phyloP scores from a whole-genome alignment of 345 rosid species.

The Alliaria petiolata region DNA sequence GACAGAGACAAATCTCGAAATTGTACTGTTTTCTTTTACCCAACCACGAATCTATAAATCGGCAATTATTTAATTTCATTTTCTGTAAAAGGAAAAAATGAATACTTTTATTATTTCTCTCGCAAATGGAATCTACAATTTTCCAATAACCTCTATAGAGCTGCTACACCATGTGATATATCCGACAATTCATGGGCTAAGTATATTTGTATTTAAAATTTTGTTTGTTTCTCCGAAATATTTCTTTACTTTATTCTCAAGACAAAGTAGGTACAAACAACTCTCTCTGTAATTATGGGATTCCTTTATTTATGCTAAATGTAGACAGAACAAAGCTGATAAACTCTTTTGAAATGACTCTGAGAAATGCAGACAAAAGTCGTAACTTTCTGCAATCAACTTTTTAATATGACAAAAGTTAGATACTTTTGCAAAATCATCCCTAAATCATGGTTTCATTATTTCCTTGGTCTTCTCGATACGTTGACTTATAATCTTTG shows the following conservation, averaged over 20 bases:
- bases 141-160: constrained; percentile 13
- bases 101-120: background rate
- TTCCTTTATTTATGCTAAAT: constrained; percentile 21
- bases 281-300: constrained; percentile 30
- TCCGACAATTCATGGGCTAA: constrained; percentile 34
- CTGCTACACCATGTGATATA: constrained; percentile 27
- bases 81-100: background rate
- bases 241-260: constrained; percentile 34
- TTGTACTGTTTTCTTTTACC: constrained; percentile 19
- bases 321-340: background rate
- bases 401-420: constrained; percentile 18
- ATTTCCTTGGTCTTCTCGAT: constrained; percentile 22
- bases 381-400: constrained; percentile 28
- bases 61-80: background rate
- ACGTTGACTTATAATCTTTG: constrained; percentile 17
- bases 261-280: constrained; percentile 40
- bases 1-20: constrained; percentile 30
- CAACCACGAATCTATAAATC: background rate
- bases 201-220: constrained; percentile 14
- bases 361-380: constrained; percentile 28
- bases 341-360: constrained; percentile 17
- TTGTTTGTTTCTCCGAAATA: constrained; percentile 34
- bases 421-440: constrained; percentile 17
- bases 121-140: constrained; percentile 24
- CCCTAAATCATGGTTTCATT: constrained; percentile 30